Evolutionary conservation across 305 asterid genomes (phyloP), one percentile per base, ranked within the genome.

Genomic region (Solanum aculeatissimum): DNA sequence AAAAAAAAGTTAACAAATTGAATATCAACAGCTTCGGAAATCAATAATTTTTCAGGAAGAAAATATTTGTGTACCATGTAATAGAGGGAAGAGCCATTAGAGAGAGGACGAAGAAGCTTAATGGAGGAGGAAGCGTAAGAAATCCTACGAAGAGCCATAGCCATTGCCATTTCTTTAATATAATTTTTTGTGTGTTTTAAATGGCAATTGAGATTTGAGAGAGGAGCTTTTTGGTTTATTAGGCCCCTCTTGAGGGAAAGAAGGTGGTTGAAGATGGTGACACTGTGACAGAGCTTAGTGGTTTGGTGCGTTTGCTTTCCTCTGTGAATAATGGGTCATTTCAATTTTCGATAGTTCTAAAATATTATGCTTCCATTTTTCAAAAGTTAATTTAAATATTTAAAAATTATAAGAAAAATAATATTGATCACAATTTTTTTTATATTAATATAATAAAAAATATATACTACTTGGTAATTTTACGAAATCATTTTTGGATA

Each of bases 71-170:
- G 9, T 51, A 94, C 97, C 97, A 86, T 85, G 89, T 81, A 86
- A 75, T 70, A 47, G 18, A 85, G 86, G 47, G 90, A 86, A 49
- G 91, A 70, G 82, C 70, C 85, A 85, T 75, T 85, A 71, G 85
- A 74, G 51, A 86, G 85, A 54, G 85, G 83, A 57, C 89, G 90
- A 15, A 87, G 82, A 21, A 79, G 89, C 23, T 80, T 88, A 23
- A 74, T 8, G 42, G 88, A 77, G 42, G 88, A 77, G 78, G 87
- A 78, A 27, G 89, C 83, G 4, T 77, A 75, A 4, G 91, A 88
- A 87, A 92, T 83, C 66, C 91, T 86, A 80, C 96, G 95, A 86
- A 94, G 87, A 66, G 95, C 95, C 88, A 91, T 88, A 79, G 92
- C 92, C 92, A 87, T 87, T 49, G 90, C 88, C 86, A 87, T 89